Percentiles rank a stretch among this genome's conserved stretches.
Conservation (phyloP, 345 rosid genomes). For the Cardamine occulta region DNA sequence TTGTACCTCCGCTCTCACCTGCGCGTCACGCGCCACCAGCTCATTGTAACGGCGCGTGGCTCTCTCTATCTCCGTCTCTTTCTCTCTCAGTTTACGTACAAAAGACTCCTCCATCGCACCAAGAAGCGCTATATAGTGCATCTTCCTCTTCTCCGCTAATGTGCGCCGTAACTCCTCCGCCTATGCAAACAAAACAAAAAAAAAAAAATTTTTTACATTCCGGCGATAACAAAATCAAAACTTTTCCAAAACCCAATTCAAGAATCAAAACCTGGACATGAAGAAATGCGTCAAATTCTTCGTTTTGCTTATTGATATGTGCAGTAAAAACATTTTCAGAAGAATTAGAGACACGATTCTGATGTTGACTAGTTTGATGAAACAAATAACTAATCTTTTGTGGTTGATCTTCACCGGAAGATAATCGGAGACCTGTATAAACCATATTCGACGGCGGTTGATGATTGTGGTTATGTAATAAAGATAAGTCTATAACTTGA, state of each 20-base stretch:
- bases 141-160: constrained; percentile 67
- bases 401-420: constrained; percentile 60
- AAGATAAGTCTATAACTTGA: constrained; percentile 35
- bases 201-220: background rate
- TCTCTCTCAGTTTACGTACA: constrained; percentile 60
- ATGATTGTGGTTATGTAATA: constrained; percentile 18
- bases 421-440: constrained; percentile 78
- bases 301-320: constrained; percentile 59
- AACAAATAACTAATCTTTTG: background rate
- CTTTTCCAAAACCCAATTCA: background rate
- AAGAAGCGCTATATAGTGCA: constrained; percentile 66
- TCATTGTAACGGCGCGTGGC: constrained; percentile 67
- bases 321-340: constrained; percentile 48
- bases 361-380: background rate
- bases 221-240: constrained; percentile 13
- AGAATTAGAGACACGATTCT: constrained; percentile 39
- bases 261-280: constrained; percentile 59
- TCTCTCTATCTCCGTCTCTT: constrained; percentile 70
- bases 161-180: constrained; percentile 74
- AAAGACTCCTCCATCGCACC: constrained; percentile 64
- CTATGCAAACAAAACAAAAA: constrained; percentile 21
- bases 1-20: constrained; percentile 63
- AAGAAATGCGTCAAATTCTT: constrained; percentile 72
- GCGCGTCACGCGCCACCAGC: constrained; percentile 69
- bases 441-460: constrained; percentile 30